phyloP scores from a whole-genome alignment of 352 stramenopile genomes.

The Plasmopara viticola region DNA sequence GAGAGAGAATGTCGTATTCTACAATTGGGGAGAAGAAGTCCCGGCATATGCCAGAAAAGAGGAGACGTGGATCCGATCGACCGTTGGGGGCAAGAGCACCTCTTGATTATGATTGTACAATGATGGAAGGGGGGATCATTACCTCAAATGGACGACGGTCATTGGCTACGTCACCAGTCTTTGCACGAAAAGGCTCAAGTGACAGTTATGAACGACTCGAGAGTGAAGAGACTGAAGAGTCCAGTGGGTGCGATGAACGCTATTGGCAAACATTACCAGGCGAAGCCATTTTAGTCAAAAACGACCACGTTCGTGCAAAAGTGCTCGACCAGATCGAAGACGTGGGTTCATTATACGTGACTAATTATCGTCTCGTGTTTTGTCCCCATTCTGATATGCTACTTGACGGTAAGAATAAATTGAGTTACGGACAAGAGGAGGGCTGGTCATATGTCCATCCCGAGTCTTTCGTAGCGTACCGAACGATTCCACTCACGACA shows the following conservation, averaged over 20 bases:
- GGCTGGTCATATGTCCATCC: conserved; percentile 37
- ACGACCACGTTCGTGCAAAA: conserved; percentile 50
- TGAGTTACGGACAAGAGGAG: conserved; percentile 31
- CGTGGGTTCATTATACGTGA: conserved; percentile 63
- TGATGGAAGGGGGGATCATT: conserved; percentile 27
- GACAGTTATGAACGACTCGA: conserved; percentile 9
- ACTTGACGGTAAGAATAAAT: conserved; percentile 14
- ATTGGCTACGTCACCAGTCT: conserved; percentile 1
- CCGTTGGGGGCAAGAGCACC: conserved; percentile 7
- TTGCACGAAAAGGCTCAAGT: conserved; percentile 8
- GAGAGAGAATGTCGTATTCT: conserved; percentile 17
- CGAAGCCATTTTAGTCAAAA: conserved; percentile 57
- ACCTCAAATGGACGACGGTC: conserved; percentile 24
- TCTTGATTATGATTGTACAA: conserved; percentile 3
- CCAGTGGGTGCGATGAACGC: conserved; percentile 6
- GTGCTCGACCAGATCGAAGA: conserved; percentile 49
- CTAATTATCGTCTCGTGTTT: conserved; percentile 78
- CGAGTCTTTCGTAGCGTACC: conserved; percentile 44
- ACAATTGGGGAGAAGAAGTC: conserved; percentile 3
- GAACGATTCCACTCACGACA: conserved; percentile 59
- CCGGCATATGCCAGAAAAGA: conserved; percentile 6
- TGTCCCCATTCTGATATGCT: conserved; percentile 24
- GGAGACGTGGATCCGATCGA: conserved; percentile 11
- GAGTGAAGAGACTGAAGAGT: conserved; percentile 27
- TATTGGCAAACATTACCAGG: conserved; percentile 54